Conservation (phyloP, 1,284 basidiomycete genomes). For the Stereum hirsutum region DNA sequence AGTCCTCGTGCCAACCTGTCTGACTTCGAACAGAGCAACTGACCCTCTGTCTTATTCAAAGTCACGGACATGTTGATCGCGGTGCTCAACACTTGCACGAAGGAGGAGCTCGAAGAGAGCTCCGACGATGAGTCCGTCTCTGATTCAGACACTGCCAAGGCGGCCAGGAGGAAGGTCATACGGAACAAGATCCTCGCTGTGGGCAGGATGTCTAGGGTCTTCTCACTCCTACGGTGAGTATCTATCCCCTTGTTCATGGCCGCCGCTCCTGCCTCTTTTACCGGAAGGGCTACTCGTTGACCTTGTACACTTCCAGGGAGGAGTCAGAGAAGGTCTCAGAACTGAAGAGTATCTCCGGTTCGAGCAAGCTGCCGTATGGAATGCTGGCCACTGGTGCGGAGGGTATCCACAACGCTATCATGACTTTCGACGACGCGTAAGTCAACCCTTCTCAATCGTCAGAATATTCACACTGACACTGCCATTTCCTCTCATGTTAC, state of each 20-base stretch:
- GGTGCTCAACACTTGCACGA: conserved; percentile 88
- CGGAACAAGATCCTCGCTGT: conserved; percentile 99
- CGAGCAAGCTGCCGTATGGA: conserved; percentile 77
- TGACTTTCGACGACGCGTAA: conserved; percentile 91
- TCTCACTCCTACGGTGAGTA: conserved; percentile 85
- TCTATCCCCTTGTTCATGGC: not conserved
- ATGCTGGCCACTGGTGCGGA: conserved; percentile 86
- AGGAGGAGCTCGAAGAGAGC: conserved; percentile 89
- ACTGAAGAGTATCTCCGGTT: conserved; percentile 84
- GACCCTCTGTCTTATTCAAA: conserved; percentile 19
- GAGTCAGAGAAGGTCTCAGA: conserved; percentile 97
- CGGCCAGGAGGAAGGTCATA: conserved; percentile 67
- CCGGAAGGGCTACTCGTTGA: not conserved
- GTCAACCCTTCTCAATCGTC: conserved; percentile 23
- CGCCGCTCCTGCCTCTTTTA: too few species aligned
- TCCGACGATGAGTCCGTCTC: conserved; percentile 51
- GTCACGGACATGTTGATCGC: conserved; percentile 96
- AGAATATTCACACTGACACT: not conserved
- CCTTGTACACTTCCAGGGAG: conserved; percentile 47
- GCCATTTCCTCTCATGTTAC: not conserved
- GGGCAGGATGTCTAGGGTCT: conserved; percentile 93
- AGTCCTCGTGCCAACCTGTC: conserved; percentile 19
- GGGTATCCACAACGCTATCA: conserved; percentile 93
- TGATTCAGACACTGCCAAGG: conserved; percentile 34
- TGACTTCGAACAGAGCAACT: too few species aligned